These are phyloP conservation scores for Peribolospora baueri DNA, from an alignment of 768 basidiomycete species.

Conservation along the genomic window DNA sequence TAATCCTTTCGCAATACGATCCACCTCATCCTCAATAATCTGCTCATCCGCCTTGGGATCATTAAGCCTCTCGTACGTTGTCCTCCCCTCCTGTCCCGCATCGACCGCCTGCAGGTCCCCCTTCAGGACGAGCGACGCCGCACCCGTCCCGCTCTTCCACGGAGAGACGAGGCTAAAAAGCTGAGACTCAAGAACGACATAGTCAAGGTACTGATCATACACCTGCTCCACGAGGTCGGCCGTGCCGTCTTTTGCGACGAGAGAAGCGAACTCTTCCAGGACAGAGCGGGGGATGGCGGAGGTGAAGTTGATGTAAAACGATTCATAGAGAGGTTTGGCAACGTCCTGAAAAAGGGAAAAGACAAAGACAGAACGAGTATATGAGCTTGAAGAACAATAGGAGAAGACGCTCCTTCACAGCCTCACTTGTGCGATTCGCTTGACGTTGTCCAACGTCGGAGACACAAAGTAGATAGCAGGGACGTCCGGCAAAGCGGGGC, in stretches of 20 bases:
- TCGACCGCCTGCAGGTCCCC: conserved; percentile 12
- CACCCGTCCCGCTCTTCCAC: conserved; percentile 10
- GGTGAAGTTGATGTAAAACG: conserved; percentile 84
- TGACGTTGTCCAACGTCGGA: conserved; percentile 62
- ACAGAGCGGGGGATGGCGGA: conserved; percentile 68
- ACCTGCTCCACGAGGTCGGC: conserved; percentile 65
- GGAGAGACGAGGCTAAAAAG: conserved; percentile 71
- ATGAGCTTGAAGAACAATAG: not conserved
- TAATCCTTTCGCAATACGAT: conserved; percentile 65
- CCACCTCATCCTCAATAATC: conserved; percentile 78
- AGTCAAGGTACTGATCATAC: conserved; percentile 88
- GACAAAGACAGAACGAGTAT: not conserved
- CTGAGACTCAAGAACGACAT: conserved; percentile 74
- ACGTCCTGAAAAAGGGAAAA: conserved; percentile 33
- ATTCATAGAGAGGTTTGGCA: conserved; percentile 66
- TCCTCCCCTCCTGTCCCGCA: conserved; percentile 5
- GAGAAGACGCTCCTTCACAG: not conserved
- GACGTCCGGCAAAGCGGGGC: conserved; percentile 79
- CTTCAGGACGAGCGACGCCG: conserved; percentile 1
- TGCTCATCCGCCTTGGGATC: conserved; percentile 72
- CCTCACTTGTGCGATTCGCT: conserved; percentile 51
- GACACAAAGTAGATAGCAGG: conserved; percentile 93
- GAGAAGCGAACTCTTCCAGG: conserved; percentile 75
- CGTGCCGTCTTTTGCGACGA: conserved; percentile 61
- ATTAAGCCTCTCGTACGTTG: conserved; percentile 69